Evolutionary conservation across 495 filamentous ascomycete genomes (phyloP).

Genomic region (Xylaria scruposa): DNA sequence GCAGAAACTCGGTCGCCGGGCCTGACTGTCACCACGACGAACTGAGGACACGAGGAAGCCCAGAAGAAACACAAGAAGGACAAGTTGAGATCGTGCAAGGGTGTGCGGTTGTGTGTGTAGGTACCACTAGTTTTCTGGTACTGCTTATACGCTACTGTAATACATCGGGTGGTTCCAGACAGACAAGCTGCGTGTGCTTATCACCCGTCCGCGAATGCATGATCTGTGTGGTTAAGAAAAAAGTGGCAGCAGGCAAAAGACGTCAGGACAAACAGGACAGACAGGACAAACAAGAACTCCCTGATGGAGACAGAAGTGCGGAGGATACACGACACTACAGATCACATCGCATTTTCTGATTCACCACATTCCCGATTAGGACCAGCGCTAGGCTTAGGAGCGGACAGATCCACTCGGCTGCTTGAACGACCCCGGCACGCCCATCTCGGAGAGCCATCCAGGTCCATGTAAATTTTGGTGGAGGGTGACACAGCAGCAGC

Average conservation of each 20-base stretch:
- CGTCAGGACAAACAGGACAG: slow-evolving; percentile 16
- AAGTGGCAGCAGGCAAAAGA: slow-evolving; percentile 12
- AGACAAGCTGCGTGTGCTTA: slow-evolving; percentile 16
- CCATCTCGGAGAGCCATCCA: slow-evolving; percentile 40
- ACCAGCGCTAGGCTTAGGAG: slow-evolving; percentile 36
- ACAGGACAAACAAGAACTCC: slow-evolving; percentile 15
- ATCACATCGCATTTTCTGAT: slow-evolving; percentile 37
- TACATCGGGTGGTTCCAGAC: slow-evolving; percentile 27
- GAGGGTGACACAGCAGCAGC: slow-evolving; percentile 41
- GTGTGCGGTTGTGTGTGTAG: slow-evolving; percentile 18
- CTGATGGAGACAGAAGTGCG: slow-evolving; percentile 32
- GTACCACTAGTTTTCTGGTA: neutral
- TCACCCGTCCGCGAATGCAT: slow-evolving; percentile 25
- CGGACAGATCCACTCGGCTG: slow-evolving; percentile 40
- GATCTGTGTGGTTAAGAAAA: slow-evolving; percentile 22
- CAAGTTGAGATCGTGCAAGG: slow-evolving; percentile 27
- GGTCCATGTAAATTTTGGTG: slow-evolving; percentile 37
- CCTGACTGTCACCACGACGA: slow-evolving; percentile 15
- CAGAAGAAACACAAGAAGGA: slow-evolving; percentile 13
- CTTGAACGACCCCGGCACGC: slow-evolving; percentile 40
- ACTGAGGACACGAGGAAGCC: neutral
- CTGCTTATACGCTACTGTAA: neutral
- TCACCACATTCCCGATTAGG: slow-evolving; percentile 48
- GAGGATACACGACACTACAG: slow-evolving; percentile 36
- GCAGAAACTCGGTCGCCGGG: slow-evolving; percentile 25